phyloP scores from a whole-genome alignment of 1,284 basidiomycete genomes.

The Ceratobasidium sp. region DNA sequence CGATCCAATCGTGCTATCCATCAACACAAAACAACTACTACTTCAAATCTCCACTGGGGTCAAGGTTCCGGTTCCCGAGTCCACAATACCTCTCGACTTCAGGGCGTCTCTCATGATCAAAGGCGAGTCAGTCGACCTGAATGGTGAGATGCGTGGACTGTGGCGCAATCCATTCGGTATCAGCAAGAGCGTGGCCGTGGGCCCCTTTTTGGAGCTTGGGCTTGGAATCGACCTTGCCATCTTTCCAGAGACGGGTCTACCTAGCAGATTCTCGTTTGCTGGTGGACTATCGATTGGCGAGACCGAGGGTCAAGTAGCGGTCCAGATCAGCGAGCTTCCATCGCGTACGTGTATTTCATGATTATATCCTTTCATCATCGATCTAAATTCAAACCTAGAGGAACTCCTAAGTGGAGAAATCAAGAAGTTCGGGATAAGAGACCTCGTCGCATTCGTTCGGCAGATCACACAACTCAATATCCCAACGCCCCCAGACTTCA shows the following conservation, averaged over 20 bases:
- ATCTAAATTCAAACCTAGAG: too few species aligned
- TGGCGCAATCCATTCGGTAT: slow-evolving; percentile 21
- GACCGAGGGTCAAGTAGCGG: neutral
- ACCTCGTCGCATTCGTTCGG: neutral
- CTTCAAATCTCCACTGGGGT: neutral
- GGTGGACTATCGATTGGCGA: slow-evolving; percentile 7
- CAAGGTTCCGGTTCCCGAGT: neutral
- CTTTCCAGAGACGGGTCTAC: neutral
- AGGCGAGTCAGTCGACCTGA: neutral
- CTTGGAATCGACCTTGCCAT: neutral
- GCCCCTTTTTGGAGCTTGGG: neutral
- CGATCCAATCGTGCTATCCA: neutral
- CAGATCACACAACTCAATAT: neutral
- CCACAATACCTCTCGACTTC: neutral
- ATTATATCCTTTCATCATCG: too few species aligned
- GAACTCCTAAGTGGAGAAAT: neutral
- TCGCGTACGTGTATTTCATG: neutral
- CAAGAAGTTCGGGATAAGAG: neutral
- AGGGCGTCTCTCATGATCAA: neutral
- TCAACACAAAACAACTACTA: neutral
- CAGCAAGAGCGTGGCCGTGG: slow-evolving; percentile 1
- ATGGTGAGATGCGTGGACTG: neutral
- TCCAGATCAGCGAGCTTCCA: neutral
- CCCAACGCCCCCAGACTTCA: neutral
- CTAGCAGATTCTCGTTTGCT: slow-evolving; percentile 7